Evolutionary conservation across 345 rosid species (phyloP).

Genomic region (Acer campestre): DNA sequence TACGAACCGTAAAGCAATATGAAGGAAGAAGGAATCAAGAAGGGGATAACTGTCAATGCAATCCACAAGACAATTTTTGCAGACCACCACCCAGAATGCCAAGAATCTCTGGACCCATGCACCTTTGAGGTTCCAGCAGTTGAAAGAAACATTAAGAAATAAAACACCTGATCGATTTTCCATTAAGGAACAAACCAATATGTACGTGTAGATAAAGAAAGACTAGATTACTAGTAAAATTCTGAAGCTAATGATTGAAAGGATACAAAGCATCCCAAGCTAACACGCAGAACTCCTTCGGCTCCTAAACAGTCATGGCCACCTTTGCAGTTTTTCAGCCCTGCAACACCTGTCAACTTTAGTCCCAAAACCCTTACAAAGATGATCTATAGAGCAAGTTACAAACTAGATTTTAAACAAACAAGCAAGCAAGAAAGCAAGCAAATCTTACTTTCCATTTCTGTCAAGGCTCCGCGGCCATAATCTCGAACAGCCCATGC

Average conservation of each 20-base stretch:
- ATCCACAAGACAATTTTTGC: conserved; percentile 68
- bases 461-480: conserved; percentile 57
- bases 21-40: conserved; percentile 69
- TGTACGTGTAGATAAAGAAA: background rate
- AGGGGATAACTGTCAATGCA: conserved; percentile 59
- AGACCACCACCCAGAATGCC: conserved; percentile 99
- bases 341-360: conserved; percentile 40
- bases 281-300: conserved; percentile 89
- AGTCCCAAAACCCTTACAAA: background rate
- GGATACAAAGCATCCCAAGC: conserved; percentile 99
- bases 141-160: conserved; percentile 70
- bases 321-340: conserved; percentile 66
- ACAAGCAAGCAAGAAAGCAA: background rate
- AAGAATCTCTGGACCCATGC: conserved; percentile 58
- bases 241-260: conserved; percentile 18
- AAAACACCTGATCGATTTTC: conserved; percentile 51
- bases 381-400: background rate
- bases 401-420: background rate
- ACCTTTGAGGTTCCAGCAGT: conserved; percentile 69
- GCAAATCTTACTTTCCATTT: conserved; percentile 69
- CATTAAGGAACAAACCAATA: conserved; percentile 33
- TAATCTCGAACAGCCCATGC: conserved; percentile 96
- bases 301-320: conserved; percentile 84
- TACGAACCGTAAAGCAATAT: conserved; percentile 78
- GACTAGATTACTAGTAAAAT: background rate